Evolutionary conservation across 306 rosid genomes (phyloP).

Genomic region (Medicago ruthenica): DNA sequence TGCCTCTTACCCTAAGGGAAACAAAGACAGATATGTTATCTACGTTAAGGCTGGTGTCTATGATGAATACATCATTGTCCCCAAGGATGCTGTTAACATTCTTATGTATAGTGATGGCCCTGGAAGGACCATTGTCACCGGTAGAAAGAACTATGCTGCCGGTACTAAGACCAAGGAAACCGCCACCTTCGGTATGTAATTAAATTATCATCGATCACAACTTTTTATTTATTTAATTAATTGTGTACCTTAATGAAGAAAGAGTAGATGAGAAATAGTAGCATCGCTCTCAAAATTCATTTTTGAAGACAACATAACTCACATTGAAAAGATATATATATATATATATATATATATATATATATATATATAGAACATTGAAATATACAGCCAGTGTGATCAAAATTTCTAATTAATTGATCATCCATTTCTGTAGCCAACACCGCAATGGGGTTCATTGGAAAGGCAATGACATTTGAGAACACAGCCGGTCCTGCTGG

Average conservation of each 20-base stretch:
- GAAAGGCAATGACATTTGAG: conserved; percentile 58
- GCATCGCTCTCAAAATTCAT: too few relatives aligned
- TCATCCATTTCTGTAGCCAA: conserved; percentile 27
- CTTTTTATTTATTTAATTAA: too few relatives aligned
- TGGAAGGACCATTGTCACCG: conserved; percentile 58
- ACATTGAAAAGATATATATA: too few relatives aligned
- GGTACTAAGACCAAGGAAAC: conserved; percentile 55
- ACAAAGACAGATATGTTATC: conserved; percentile 54
- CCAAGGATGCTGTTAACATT: conserved; percentile 37
- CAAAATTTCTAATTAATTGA: background rate
- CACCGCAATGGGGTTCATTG: conserved; percentile 52
- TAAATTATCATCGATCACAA: background rate
- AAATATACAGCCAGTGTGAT: background rate
- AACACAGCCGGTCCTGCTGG: conserved; percentile 76
- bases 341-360: too few relatives aligned
- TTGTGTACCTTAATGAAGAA: too few relatives aligned
- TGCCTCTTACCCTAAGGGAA: conserved; percentile 49
- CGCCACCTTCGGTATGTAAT: conserved; percentile 59
- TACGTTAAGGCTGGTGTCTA: conserved; percentile 74
- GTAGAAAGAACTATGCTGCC: conserved; percentile 39
- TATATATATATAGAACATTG: too few relatives aligned
- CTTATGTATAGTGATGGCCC: conserved; percentile 81
- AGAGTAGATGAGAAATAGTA: too few relatives aligned
- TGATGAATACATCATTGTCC: conserved; percentile 52
- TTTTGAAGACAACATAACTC: too few relatives aligned